A percentile compares a stretch with the other conserved stretches of the same genome.
phyloP scores from a whole-genome alignment of 2,329 filamentous ascomycete genomes.

The Malbranchea zuffiana region DNA sequence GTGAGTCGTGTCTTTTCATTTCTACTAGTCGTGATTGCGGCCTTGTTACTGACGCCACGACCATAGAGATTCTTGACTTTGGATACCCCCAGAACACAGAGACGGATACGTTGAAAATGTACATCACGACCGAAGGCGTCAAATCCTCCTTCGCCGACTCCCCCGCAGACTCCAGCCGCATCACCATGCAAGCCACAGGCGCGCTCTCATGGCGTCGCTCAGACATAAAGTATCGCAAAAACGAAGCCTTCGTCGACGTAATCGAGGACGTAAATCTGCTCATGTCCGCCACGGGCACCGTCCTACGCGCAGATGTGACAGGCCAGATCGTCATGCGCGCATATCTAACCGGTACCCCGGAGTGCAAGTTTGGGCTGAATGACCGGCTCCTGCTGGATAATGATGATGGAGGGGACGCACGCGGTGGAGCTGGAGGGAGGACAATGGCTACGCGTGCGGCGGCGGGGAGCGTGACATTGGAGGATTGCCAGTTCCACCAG shows the following conservation, averaged over 20 bases:
- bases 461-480: constrained; percentile 85
- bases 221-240: constrained; percentile 98
- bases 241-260: constrained; percentile 97
- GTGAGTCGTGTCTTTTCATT: constrained; percentile 38
- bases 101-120: constrained; percentile 98
- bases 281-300: constrained; percentile 95
- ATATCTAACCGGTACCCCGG: constrained; percentile 88
- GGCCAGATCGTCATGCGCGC: constrained; percentile 98
- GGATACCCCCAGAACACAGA: constrained; percentile 98
- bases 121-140: constrained; percentile 98
- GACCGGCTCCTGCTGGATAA: constrained; percentile 85
- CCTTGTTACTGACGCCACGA: neutral
- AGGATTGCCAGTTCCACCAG: constrained; percentile 98
- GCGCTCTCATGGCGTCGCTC: constrained; percentile 93
- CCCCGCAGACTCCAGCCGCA: constrained; percentile 82
- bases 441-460: constrained; percentile 90
- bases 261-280: constrained; percentile 98
- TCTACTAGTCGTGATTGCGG: constrained; percentile 1
- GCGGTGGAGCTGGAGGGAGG: constrained; percentile 35
- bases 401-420: constrained; percentile 46
- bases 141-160: constrained; percentile 63
- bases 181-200: constrained; percentile 98
- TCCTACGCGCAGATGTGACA: constrained; percentile 89
- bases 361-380: constrained; percentile 98
- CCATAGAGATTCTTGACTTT: constrained; percentile 92